phyloP scores from a whole-genome alignment of 2,329 filamentous ascomycete species.

The Penicillium polonicum region DNA sequence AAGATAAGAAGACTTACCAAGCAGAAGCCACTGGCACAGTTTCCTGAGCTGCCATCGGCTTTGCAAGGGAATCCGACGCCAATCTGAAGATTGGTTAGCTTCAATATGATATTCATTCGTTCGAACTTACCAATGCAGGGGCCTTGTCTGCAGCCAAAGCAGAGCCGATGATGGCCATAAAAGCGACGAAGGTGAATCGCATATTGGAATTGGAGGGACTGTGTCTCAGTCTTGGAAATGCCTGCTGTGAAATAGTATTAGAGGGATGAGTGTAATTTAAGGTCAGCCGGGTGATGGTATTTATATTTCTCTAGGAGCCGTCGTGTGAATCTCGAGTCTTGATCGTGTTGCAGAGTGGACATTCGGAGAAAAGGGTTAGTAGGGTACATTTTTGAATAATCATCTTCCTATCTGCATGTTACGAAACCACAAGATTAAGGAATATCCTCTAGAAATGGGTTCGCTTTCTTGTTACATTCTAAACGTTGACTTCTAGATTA shows the following conservation, averaged over 20 bases:
- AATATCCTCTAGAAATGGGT: not conserved
- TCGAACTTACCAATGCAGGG: not conserved
- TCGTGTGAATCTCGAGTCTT: not conserved
- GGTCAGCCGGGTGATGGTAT: not conserved
- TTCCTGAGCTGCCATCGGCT: constrained; percentile 4
- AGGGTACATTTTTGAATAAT: not conserved
- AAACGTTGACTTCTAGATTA: not conserved
- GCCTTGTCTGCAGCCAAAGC: constrained; percentile 2
- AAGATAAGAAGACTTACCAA: not conserved
- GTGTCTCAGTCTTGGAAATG: not conserved
- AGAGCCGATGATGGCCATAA: not conserved
- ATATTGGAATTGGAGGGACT: not conserved
- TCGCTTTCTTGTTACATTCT: not conserved
- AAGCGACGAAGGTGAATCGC: constrained; percentile 1
- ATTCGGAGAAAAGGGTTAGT: not conserved
- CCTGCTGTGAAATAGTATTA: not conserved
- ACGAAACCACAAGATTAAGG: not conserved
- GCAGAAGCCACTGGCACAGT: constrained; percentile 4
- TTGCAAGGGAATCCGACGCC: not conserved
- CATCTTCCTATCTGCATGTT: not conserved
- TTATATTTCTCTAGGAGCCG: not conserved
- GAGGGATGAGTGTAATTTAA: not conserved
- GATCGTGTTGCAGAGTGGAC: not conserved
- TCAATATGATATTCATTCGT: not conserved
- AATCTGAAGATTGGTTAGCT: not conserved